phyloP scores from a whole-genome alignment of 1,284 basidiomycete species.

The Malassezia brasiliensis region DNA sequence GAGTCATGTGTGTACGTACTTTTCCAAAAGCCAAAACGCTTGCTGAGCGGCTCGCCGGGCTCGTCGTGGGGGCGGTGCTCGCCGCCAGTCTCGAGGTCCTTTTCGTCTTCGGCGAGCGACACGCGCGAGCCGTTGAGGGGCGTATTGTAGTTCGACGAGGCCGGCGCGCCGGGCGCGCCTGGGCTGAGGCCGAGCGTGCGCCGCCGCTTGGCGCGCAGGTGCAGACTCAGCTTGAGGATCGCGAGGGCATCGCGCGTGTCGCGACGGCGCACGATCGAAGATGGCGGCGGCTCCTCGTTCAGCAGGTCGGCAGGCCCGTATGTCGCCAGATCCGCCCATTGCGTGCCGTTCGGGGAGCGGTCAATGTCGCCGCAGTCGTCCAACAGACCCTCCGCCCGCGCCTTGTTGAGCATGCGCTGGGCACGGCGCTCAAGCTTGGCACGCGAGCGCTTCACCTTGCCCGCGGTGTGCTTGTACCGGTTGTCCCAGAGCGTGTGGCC shows the following conservation, averaged over 20 bases:
- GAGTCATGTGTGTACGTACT: slow-evolving; percentile 5
- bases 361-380: slow-evolving; percentile 7
- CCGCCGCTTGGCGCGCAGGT: slow-evolving; percentile 16
- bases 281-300: slow-evolving; percentile 25
- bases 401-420: slow-evolving; percentile 15
- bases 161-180: not conserved
- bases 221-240: slow-evolving; percentile 14
- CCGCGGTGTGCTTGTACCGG: slow-evolving; percentile 20
- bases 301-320: slow-evolving; percentile 23
- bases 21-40: slow-evolving; percentile 14
- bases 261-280: slow-evolving; percentile 23
- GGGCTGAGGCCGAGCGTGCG: not conserved
- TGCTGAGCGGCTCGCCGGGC: slow-evolving; percentile 2
- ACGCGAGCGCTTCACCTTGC: slow-evolving; percentile 18
- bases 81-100: not conserved
- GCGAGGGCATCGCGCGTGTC: slow-evolving; percentile 20
- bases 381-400: slow-evolving; percentile 21
- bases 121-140: not conserved
- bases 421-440: slow-evolving; percentile 14
- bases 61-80: slow-evolving; percentile 1
- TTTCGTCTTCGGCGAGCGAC: slow-evolving; percentile 8
- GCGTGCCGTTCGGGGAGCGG: not conserved
- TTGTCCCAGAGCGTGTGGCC: slow-evolving; percentile 31
- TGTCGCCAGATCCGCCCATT: slow-evolving; percentile 19
- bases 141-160: no score